Evolutionary conservation across 164 flowering plant species (phyloP).

Genomic region (Buxus sempervirens): DNA sequence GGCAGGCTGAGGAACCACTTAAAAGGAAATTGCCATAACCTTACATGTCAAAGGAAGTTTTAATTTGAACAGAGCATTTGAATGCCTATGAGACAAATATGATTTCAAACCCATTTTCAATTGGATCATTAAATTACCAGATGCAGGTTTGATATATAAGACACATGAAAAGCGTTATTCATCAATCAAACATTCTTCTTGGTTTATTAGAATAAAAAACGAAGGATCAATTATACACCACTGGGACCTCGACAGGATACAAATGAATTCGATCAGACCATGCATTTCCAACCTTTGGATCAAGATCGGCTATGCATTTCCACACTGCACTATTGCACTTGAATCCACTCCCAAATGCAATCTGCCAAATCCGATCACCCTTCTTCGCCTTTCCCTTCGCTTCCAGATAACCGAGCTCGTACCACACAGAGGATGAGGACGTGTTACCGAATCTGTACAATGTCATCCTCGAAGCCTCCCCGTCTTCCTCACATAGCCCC

Average conservation of each 20-base stretch:
- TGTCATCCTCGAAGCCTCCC: slow-evolving; percentile 41
- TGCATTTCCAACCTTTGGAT: background rate
- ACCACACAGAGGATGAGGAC: slow-evolving; percentile 38
- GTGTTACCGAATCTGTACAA: slow-evolving; percentile 38
- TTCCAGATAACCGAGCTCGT: slow-evolving; percentile 34
- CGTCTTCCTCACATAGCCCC: slow-evolving; percentile 23
- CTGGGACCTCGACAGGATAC: slow-evolving; percentile 11
- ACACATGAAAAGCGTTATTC: no score
- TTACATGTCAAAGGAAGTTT: slow-evolving; percentile 61
- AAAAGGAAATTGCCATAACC: slow-evolving; percentile 72
- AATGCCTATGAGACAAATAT: slow-evolving; percentile 90
- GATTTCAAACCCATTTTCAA: slow-evolving; percentile 74
- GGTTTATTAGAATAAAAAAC: no score
- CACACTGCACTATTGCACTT: slow-evolving; percentile 35
- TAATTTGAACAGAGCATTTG: slow-evolving; percentile 76
- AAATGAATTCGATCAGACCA: background rate
- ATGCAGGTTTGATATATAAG: slow-evolving; percentile 38
- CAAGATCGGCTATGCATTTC: slow-evolving; percentile 11
- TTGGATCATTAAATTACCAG: slow-evolving; percentile 66
- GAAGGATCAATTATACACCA: background rate
- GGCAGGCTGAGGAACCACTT: slow-evolving; percentile 75
- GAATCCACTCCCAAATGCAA: slow-evolving; percentile 35
- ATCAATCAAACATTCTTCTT: no score
- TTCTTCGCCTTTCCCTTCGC: slow-evolving; percentile 34
- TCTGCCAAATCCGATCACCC: slow-evolving; percentile 35